A percentile compares a stretch with the other conserved stretches of the same genome.
phyloP scores from a whole-genome alignment of 2,329 filamentous ascomycete genomes.

The Endocalyx cinctus region DNA sequence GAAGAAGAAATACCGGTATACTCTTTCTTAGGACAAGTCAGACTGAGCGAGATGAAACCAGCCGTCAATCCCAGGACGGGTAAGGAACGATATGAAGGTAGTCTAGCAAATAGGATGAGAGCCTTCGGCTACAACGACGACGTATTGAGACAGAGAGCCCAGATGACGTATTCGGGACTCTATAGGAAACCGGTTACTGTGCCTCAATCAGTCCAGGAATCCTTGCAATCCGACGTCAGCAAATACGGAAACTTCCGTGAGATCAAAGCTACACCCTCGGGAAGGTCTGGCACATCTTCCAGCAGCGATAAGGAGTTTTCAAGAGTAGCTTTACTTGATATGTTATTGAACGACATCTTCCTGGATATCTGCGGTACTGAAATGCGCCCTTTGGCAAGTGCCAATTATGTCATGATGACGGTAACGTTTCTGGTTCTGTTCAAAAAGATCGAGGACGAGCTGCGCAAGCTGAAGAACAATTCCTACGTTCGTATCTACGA shows the following conservation, averaged over 20 bases:
- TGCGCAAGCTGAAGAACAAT: slow-evolving; percentile 20
- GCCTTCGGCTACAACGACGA: no score
- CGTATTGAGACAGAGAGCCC: no score
- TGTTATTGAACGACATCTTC: slow-evolving; percentile 22
- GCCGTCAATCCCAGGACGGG: slow-evolving; percentile 25
- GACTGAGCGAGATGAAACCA: slow-evolving; percentile 24
- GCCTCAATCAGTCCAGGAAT: no score
- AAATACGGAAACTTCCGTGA: no score
- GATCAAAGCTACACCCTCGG: no score
- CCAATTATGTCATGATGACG: slow-evolving; percentile 31
- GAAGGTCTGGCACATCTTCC: slow-evolving; percentile 1
- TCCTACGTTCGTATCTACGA: slow-evolving; percentile 27
- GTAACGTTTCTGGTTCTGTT: slow-evolving; percentile 20
- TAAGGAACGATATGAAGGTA: slow-evolving; percentile 22
- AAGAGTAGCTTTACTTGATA: slow-evolving; percentile 12
- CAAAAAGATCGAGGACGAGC: slow-evolving; percentile 20
- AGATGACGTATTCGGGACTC: no score
- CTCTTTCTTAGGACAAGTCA: slow-evolving; percentile 21
- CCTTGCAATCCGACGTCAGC: no score
- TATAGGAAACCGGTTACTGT: no score
- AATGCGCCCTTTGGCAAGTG: slow-evolving; percentile 21
- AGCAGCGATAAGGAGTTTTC: background rate
- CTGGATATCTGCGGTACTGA: slow-evolving; percentile 25
- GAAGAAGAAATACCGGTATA: slow-evolving; percentile 22
- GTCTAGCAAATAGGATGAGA: no score